Conservation (phyloP, 1,284 basidiomycete genomes). For the Ceratobasidium theobromae region DNA sequence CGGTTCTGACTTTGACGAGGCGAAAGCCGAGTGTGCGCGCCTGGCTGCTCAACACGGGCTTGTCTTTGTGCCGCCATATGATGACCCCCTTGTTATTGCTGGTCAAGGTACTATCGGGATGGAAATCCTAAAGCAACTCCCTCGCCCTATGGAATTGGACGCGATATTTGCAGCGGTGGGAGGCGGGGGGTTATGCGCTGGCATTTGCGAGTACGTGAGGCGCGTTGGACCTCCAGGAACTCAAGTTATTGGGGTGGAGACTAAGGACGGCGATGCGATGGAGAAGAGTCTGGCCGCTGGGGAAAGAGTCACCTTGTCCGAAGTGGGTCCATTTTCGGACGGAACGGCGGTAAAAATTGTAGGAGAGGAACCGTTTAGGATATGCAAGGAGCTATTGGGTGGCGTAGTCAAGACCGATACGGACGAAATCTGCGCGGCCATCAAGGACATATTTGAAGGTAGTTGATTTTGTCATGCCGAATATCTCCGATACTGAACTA, state of each 20-base stretch:
- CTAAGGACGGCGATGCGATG: slow-evolving; percentile 94
- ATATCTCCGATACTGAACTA: not conserved
- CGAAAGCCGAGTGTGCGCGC: slow-evolving; percentile 91
- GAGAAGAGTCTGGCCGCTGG: slow-evolving; percentile 74
- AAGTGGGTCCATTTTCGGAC: slow-evolving; percentile 96
- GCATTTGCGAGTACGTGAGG: slow-evolving; percentile 92
- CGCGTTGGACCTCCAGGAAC: slow-evolving; percentile 85
- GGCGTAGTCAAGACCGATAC: slow-evolving; percentile 85
- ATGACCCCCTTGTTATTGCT: slow-evolving; percentile 95
- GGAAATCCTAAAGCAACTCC: slow-evolving; percentile 88
- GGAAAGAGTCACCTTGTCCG: slow-evolving; percentile 77
- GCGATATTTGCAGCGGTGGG: slow-evolving; percentile 90
- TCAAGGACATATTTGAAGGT: slow-evolving; percentile 99
- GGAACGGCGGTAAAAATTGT: slow-evolving; percentile 99
- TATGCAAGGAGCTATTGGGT: slow-evolving; percentile 86
- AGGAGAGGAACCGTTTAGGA: slow-evolving; percentile 91
- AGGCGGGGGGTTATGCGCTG: slow-evolving; percentile 89
- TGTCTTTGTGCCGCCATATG: slow-evolving; percentile 94
- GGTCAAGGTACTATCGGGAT: slow-evolving; percentile 96
- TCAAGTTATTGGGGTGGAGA: slow-evolving; percentile 91
- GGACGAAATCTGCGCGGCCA: slow-evolving; percentile 97
- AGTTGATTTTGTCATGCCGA: slow-evolving; percentile 36
- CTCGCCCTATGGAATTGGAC: slow-evolving; percentile 70
- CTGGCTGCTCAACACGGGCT: slow-evolving; percentile 77
- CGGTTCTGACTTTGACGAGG: slow-evolving; percentile 94